Conservation (phyloP, 2,329 filamentous ascomycete genomes). For the Tolypocladium cylindrosporum region DNA sequence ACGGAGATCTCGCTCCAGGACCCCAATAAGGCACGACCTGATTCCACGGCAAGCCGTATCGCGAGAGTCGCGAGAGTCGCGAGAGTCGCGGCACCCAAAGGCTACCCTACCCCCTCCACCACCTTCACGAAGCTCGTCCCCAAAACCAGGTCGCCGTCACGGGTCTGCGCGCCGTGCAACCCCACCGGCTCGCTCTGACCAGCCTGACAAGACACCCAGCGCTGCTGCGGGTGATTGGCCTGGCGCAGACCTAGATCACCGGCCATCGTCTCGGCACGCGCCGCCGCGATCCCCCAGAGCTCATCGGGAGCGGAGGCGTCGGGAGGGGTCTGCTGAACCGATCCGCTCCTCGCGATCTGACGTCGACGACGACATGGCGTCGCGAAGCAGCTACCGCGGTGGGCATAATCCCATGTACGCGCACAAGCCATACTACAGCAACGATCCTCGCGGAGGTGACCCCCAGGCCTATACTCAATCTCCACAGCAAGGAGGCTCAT, state of each 20-base stretch:
- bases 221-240: constrained; percentile 6
- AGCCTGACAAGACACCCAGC: constrained; percentile 9
- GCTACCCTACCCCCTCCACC: constrained; percentile 5
- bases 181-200: constrained; percentile 13
- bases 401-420: constrained; percentile 29
- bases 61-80: constrained; percentile 7
- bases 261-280: constrained; percentile 10
- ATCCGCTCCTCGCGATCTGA: constrained; percentile 37
- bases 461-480: constrained; percentile 28
- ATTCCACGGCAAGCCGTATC: neutral
- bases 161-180: constrained; percentile 3
- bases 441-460: constrained; percentile 21
- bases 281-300: constrained; percentile 16
- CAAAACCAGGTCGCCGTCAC: constrained; percentile 1
- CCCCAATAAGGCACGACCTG: constrained; percentile 9
- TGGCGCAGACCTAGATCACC: constrained; percentile 10
- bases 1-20: constrained; percentile 14
- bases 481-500: constrained; percentile 31
- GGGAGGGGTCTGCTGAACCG: constrained; percentile 17
- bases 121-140: constrained; percentile 5
- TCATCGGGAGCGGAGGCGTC: constrained; percentile 16
- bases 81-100: constrained; percentile 13
- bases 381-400: constrained; percentile 31
- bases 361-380: constrained; percentile 39
- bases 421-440: constrained; percentile 24